Base-by-base conservation (phyloP, 176 grass and related monocot species). In the Lolium multiflorum region DNA sequence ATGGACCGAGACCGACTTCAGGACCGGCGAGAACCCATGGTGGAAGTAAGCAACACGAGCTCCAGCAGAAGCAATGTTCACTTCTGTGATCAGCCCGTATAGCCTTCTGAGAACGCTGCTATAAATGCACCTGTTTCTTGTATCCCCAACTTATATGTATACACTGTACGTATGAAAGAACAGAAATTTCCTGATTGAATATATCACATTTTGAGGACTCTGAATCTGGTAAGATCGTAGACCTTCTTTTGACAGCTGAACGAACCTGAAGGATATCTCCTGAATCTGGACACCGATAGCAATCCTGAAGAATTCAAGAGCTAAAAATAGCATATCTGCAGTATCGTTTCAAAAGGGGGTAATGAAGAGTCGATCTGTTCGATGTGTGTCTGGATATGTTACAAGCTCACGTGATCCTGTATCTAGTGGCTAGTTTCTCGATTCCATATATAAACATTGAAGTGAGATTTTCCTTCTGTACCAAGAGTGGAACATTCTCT, bases 1-100 rank as follows among this genome's bases (percentile, higher is more conserved):
- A 5, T 98, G 92, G 96, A 82, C 88, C n/a, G 96, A 98, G 84
- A 92, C 96, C 74, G 96, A 94, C 91, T 96, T 98, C 91, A 98
- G 93, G 88, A 96, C 93, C 12, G 92, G 92, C 38, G 90, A 96
- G 41, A 10, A 91, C 72, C 93, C 96, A 7, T 98, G 96, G 93
- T 96, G 93, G 96, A 77, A 92, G 20, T 98, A 83, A 90, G 77
- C n/a, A 11, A 28, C 51, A 2, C 9, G 46, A 6, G 83, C 38
- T 65, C 58, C 44, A 4, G 37, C 80, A 24, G 28, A 28, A 28
- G 73, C 73, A 18, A 37, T 25, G 77, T 25, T 77, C 69, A 18
- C 54, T 58, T 72, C 57, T 72, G 80, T 85, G 71, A 75, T 80
- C 38, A 80, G 52, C 49, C 25, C 11, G 50, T 48, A 56, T 55